These are phyloP conservation scores for Kalmanozyma brasiliensis DNA, from an alignment of 1,284 basidiomycete species.

Conservation along the genomic window DNA sequence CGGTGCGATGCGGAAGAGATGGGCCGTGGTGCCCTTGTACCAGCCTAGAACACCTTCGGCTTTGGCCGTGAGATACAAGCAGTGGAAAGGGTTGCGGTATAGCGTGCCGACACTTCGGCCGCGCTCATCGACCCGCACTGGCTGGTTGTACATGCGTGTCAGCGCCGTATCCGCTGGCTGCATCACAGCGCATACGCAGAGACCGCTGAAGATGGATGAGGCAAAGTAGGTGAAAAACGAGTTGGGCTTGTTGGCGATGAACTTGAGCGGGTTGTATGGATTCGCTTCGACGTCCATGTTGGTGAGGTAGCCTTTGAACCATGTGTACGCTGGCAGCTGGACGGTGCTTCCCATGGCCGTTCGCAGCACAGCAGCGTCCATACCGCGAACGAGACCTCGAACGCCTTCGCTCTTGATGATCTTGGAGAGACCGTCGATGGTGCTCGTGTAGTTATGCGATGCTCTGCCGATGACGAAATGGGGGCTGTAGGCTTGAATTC, in stretches of 20 bases:
- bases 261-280: constrained; percentile 67
- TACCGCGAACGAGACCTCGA: constrained; percentile 84
- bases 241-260: constrained; percentile 70
- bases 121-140: constrained; percentile 64
- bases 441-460: constrained; percentile 88
- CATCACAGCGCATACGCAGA: constrained; percentile 77
- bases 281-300: constrained; percentile 54
- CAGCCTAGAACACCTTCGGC: constrained; percentile 84
- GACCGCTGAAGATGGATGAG: constrained; percentile 87
- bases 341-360: constrained; percentile 95
- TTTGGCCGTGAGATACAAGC: constrained; percentile 93
- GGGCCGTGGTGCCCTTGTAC: constrained; percentile 67
- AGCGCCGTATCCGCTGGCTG: constrained; percentile 74
- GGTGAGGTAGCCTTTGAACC: constrained; percentile 71
- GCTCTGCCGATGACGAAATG: constrained; percentile 91
- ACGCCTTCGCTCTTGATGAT: constrained; percentile 83
- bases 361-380: constrained; percentile 90
- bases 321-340: constrained; percentile 94
- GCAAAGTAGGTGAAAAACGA: constrained; percentile 87
- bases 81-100: constrained; percentile 83
- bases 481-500: constrained; percentile 83
- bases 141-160: constrained; percentile 92
- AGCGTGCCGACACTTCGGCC: constrained; percentile 46
- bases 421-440: constrained; percentile 81
- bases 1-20: constrained; percentile 64